A percentile compares a stretch with the other conserved stretches of the same genome.
phyloP scores from a whole-genome alignment of 148 eudicot genomes.

The Cornus florida region DNA sequence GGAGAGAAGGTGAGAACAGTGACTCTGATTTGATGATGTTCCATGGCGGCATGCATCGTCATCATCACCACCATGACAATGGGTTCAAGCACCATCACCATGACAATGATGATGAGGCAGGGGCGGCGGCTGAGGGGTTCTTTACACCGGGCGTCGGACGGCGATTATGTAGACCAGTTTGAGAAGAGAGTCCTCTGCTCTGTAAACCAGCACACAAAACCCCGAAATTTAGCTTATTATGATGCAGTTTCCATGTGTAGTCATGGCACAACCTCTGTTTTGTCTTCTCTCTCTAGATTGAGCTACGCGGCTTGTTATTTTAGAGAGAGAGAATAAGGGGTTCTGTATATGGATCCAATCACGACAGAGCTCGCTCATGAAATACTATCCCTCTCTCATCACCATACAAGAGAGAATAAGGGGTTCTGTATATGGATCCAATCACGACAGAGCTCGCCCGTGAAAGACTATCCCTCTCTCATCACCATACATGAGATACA shows the following conservation, averaged over 20 bases:
- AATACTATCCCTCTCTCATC: neutral
- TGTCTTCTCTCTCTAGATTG: conserved; percentile 6
- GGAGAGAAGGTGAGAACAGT: no score
- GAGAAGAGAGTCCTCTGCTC: no score
- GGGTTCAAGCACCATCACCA: no score
- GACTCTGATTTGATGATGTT: no score
- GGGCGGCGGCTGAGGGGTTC: no score
- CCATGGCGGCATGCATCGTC: no score
- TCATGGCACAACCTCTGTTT: neutral
- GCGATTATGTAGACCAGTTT: no score
- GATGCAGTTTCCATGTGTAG: conserved; percentile 7
- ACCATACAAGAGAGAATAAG: neutral
- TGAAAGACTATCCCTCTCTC: conserved; percentile 3
- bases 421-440: conserved; percentile 12
- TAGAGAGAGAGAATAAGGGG: neutral
- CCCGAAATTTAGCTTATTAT: conserved; percentile 22
- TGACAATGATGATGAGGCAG: no score
- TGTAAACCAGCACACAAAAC: neutral
- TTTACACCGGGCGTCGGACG: no score
- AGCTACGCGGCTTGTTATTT: conserved; percentile 10
- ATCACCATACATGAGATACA: neutral
- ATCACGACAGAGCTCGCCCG: conserved; percentile 8
- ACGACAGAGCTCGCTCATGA: conserved; percentile 4
- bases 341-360: conserved; percentile 16
- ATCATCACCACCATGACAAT: no score